These are phyloP conservation scores for Suhomyces xylopsoci DNA, from an alignment of 805 yeast genomes.

Conservation along the genomic window DNA sequence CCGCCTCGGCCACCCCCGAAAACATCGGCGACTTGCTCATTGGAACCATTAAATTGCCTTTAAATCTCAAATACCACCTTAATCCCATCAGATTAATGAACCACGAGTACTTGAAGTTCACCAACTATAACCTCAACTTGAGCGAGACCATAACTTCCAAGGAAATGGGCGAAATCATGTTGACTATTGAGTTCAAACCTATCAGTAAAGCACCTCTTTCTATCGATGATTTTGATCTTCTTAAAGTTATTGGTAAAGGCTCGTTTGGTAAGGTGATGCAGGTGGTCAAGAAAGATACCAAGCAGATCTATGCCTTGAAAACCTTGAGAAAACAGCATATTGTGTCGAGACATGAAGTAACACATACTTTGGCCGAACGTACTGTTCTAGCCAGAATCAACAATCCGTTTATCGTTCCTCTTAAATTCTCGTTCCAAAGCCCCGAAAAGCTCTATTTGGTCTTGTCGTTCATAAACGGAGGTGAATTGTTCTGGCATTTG, in stretches of 20 bases:
- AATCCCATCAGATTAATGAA: constrained; percentile 57
- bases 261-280: constrained; percentile 99
- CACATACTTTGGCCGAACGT: constrained; percentile 94
- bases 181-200: constrained; percentile 70
- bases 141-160: constrained; percentile 28
- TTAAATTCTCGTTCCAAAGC: constrained; percentile 94
- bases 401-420: constrained; percentile 93
- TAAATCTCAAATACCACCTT: constrained; percentile 52
- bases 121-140: constrained; percentile 39
- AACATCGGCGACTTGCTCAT: constrained; percentile 66
- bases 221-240: constrained; percentile 87
- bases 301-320: constrained; percentile 90
- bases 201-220: constrained; percentile 60
- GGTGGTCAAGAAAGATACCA: constrained; percentile 92
- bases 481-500: constrained; percentile 91
- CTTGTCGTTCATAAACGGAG: constrained; percentile 92
- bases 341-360: constrained; percentile 90
- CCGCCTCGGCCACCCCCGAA: constrained; percentile 17
- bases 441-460: constrained; percentile 92
- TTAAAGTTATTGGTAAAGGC: constrained; percentile 96
- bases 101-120: constrained; percentile 47
- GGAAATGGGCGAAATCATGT: constrained; percentile 50
- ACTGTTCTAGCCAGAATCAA: constrained; percentile 90
- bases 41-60: constrained; percentile 65
- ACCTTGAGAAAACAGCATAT: constrained; percentile 92